Base-by-base conservation (phyloP, 495 filamentous ascomycete species). In the Evansstolkia leycettana region DNA sequence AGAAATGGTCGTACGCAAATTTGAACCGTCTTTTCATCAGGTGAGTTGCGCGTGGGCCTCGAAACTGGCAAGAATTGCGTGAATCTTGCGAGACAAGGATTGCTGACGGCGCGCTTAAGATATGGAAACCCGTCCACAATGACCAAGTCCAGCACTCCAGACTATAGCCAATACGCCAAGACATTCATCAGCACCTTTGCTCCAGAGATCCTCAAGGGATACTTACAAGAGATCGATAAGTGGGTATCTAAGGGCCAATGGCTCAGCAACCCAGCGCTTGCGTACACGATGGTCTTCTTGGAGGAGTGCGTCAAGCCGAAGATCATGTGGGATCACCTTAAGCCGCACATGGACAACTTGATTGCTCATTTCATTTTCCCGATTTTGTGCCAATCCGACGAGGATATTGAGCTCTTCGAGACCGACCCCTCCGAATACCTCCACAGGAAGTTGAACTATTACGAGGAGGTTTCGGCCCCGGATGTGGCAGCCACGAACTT, bases 1-100 rank as follows among this genome's bases (percentile, higher is more conserved):
- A 96, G 80, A 98, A 96, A 59, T 96, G 90, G 92, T 80, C 89
- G 5, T 96, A 95, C 55, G 89, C 84, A 45, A 96, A 95, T 60
- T 65, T 98, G 37, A 98, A 98, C 58, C 73, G 90, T 43, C 73
- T 96, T 8, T 98, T 88, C 55, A 89, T 94, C 39, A 73, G 89
- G 83, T 89, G 67, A 29, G 73, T 42, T 32, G 7, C 20, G 20
- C 20, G 9, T 4, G 9, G 20, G 20, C 9, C 9, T 23, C 20
- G 9, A 4, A 4, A 5, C 20, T 23, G 9, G 20, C 4, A 23
- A 9, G 20, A n/a, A n/a, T n/a, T n/a, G n/a, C n/a, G n/a, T n/a
- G n/a, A n/a, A n/a, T n/a, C 9, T 23, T 23, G 20, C 4, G 20
- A 9, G 20, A 23, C 20, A 9, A 23, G 5, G 9, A 23, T 23